Evolutionary conservation across 768 basidiomycete genomes (phyloP).

Genomic region (Lentinula sp.): DNA sequence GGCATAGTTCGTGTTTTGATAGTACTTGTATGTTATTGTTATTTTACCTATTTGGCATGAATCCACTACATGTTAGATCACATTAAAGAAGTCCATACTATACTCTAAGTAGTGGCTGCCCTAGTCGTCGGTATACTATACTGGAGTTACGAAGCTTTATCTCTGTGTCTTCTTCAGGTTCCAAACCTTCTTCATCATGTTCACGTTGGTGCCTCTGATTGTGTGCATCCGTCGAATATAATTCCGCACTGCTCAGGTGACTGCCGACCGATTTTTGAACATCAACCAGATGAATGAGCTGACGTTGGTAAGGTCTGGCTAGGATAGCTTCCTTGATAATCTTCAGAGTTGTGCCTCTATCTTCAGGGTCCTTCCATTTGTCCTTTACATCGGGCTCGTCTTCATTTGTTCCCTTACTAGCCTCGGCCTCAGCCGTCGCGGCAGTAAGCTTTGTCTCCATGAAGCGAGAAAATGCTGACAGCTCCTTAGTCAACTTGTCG

Average conservation of each 20-base stretch:
- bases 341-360: slow-evolving; percentile 14
- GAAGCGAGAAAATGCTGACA: slow-evolving; percentile 19
- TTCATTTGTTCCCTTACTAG: not conserved
- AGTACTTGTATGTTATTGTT: too few species aligned
- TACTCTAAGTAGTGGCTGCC: not conserved
- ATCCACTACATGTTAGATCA: too few species aligned
- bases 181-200: not conserved
- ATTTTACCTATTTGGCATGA: too few species aligned
- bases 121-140: not conserved
- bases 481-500: slow-evolving; percentile 15
- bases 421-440: slow-evolving; percentile 12
- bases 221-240: slow-evolving; percentile 1
- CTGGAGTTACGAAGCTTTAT: not conserved
- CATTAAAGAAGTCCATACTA: not conserved
- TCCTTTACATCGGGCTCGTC: slow-evolving; percentile 3
- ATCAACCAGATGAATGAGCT: slow-evolving; percentile 30
- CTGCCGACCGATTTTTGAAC: slow-evolving; percentile 29
- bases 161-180: not conserved
- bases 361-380: slow-evolving; percentile 3
- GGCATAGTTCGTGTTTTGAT: too few species aligned
- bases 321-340: slow-evolving; percentile 14
- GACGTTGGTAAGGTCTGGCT: slow-evolving; percentile 12
- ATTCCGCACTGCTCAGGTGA: slow-evolving; percentile 11
- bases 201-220: not conserved
- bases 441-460: slow-evolving; percentile 22